A percentile compares a stretch with the other conserved stretches of the same genome.
Conservation (phyloP, 2,329 filamentous ascomycete genomes). For the Scolecobasidium constrictum region DNA sequence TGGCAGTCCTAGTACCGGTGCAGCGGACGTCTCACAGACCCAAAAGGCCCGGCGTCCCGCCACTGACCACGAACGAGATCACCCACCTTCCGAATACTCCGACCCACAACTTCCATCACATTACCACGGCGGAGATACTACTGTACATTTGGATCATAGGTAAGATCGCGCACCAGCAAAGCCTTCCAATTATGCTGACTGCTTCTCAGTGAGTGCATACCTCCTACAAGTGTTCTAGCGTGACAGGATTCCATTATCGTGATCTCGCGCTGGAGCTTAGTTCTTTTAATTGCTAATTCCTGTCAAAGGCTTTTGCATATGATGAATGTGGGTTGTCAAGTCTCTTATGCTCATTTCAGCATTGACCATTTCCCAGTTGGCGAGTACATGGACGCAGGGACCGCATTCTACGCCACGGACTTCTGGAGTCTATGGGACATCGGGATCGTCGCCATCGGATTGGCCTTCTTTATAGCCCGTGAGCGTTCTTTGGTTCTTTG, state of each 20-base stretch:
- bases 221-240: too few relatives aligned
- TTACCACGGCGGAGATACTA: conserved; percentile 59
- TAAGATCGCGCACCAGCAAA: not conserved
- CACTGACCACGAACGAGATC: not conserved
- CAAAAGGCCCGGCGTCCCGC: conserved; percentile 3
- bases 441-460: conserved; percentile 59
- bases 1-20: conserved; percentile 64
- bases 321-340: not conserved
- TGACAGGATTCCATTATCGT: too few relatives aligned
- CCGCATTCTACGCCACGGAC: conserved; percentile 73
- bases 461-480: conserved; percentile 62
- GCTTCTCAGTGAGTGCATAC: not conserved
- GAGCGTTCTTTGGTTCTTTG: conserved; percentile 25
- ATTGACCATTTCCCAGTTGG: conserved; percentile 47
- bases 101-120: conserved; percentile 49
- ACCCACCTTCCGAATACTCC: not conserved
- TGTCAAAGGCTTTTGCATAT: conserved; percentile 1
- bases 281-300: not conserved
- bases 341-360: conserved; percentile 5
- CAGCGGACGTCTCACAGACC: conserved; percentile 5
- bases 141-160: conserved; percentile 76
- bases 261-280: too few relatives aligned
- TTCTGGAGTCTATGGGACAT: conserved; percentile 62
- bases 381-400: conserved; percentile 57
- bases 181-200: not conserved